These are phyloP conservation scores for Pisolithus orientalis DNA, from an alignment of 768 basidiomycete genomes.

Conservation along the genomic window DNA sequence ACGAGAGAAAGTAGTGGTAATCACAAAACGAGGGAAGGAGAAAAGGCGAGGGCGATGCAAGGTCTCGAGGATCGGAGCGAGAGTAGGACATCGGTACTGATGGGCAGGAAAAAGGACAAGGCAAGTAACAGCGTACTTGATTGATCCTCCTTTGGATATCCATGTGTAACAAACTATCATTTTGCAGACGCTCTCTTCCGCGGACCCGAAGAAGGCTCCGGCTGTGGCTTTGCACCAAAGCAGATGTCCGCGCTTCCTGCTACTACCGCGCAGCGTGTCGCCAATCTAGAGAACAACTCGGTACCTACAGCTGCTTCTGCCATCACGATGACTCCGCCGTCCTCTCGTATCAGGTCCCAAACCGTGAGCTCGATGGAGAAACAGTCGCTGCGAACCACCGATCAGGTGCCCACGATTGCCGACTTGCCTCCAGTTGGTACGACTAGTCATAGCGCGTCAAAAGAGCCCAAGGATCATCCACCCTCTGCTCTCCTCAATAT, in stretches of 20 bases:
- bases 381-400: slow-evolving; percentile 70
- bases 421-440: slow-evolving; percentile 87
- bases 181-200: slow-evolving; percentile 72
- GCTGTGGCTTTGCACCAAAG: slow-evolving; percentile 76
- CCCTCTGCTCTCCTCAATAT: slow-evolving; percentile 48
- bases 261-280: slow-evolving; percentile 78
- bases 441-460: slow-evolving; percentile 42
- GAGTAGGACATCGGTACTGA: slow-evolving; percentile 81
- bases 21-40: slow-evolving; percentile 33
- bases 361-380: slow-evolving; percentile 86
- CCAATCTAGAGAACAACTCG: slow-evolving; percentile 60
- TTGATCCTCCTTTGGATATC: slow-evolving; percentile 8
- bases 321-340: slow-evolving; percentile 38
- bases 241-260: slow-evolving; percentile 82
- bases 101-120: slow-evolving; percentile 90
- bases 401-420: slow-evolving; percentile 83
- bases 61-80: slow-evolving; percentile 82
- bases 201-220: slow-evolving; percentile 70
- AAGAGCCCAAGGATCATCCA: slow-evolving; percentile 52
- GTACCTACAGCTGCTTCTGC: slow-evolving; percentile 36
- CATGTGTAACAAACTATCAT: not conserved
- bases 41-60: slow-evolving; percentile 58
- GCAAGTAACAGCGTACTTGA: slow-evolving; percentile 41
- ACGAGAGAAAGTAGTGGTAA: slow-evolving; percentile 59
- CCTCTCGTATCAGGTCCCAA: slow-evolving; percentile 69